Evolutionary conservation across 2,329 filamentous ascomycete genomes (phyloP), one percentile per base, ranked within the genome.

Genomic region (Aspergillus transmontanensis): DNA sequence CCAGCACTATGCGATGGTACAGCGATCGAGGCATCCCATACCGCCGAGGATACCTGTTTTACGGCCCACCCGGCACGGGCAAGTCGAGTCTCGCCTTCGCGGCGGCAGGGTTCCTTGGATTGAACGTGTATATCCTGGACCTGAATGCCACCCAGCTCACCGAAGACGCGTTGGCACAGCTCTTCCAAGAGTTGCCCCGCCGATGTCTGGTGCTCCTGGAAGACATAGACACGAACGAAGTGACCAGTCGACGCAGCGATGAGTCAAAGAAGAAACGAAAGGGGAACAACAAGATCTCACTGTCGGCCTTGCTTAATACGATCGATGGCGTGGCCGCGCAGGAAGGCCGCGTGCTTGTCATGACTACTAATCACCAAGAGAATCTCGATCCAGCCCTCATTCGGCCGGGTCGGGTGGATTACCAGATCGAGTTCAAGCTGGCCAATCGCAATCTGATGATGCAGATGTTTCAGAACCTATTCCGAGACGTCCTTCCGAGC

Each of bases 161-260:
- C 0, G 88, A 90, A 69, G 86, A 89, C 64, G 84, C 86, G 39
- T 77, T 90, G 1, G 82, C 0, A 74, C 77, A 2, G 46, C 76
- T 90, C 2, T 90, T 91, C 69, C 84, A 82, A 14, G 81, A 79
- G n/a, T 79, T 91, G 1, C 88, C 88, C 0, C 80, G 85, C 4
- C 80, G 86, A 14, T 90, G 87, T 59, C 84, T 91, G 56, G 85
- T 91, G 6, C 84, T 91, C 1, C 76, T 91, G 0, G 89, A 91
- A 73, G 89, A 91, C 66, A 89, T 91, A 58, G 89, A 91, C 69
- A 58, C 62, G 9, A 58, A 57, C 51, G 59, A 59, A 43, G 50
- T 62, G 30, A 58, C 59, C 2, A 51, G 32, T 26, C 54, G 59
- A 7, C 59, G 59, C 16, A 36, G 23, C 6, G 34, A 32, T 10